Conservation (phyloP, 2,329 filamentous ascomycete genomes). For the Ramularia endophylla region DNA sequence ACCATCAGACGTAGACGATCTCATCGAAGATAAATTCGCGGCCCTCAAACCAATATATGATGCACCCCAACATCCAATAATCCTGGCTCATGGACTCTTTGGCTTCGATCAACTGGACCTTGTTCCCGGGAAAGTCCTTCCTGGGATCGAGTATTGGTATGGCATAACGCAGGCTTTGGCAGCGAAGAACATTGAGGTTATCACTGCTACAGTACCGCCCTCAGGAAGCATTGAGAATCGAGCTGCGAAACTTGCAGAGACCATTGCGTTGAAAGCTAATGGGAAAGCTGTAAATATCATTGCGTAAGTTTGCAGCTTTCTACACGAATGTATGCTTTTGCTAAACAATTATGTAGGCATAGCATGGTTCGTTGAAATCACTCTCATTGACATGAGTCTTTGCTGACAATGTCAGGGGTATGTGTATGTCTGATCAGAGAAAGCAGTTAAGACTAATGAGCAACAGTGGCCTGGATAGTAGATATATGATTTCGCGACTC, state of each 20-base stretch:
- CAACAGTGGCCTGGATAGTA: slow-evolving; percentile 54
- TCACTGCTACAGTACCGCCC: slow-evolving; percentile 54
- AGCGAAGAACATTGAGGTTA: slow-evolving; percentile 54
- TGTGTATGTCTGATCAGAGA: neutral
- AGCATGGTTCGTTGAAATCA: slow-evolving; percentile 14
- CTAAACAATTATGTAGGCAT: slow-evolving; percentile 13
- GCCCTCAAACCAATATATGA: slow-evolving; percentile 52
- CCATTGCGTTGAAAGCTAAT: slow-evolving; percentile 47
- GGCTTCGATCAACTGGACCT: slow-evolving; percentile 57
- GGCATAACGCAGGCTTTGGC: slow-evolving; percentile 55
- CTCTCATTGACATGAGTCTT: neutral
- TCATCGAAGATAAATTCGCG: slow-evolving; percentile 53
- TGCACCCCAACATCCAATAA: slow-evolving; percentile 51
- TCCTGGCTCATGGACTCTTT: slow-evolving; percentile 59
- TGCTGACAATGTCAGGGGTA: slow-evolving; percentile 19
- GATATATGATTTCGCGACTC: slow-evolving; percentile 58
- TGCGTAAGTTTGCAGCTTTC: slow-evolving; percentile 42
- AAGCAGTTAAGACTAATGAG: slow-evolving; percentile 3
- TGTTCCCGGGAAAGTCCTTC: slow-evolving; percentile 45
- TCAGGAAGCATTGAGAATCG: slow-evolving; percentile 55
- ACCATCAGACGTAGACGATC: slow-evolving; percentile 11
- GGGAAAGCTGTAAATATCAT: slow-evolving; percentile 60
- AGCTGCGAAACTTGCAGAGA: slow-evolving; percentile 47
- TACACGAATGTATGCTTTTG: neutral
- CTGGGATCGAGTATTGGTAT: slow-evolving; percentile 59